Evolutionary conservation across 306 rosid genomes (phyloP).

Genomic region (Delonix regia): DNA sequence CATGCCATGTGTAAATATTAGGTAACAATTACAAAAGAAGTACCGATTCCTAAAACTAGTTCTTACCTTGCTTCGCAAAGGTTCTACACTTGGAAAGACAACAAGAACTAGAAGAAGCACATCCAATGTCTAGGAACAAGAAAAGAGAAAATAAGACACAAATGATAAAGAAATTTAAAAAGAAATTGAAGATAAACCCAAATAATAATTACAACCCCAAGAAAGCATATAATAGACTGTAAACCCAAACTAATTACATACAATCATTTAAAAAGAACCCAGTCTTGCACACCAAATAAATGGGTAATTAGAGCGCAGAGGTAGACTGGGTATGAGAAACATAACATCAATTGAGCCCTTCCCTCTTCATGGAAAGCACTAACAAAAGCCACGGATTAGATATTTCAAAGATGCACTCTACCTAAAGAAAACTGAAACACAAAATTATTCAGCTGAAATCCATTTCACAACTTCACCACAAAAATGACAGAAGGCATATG

Average conservation of each 20-base stretch:
- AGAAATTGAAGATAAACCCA: slow-evolving; percentile 19
- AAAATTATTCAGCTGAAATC: not conserved
- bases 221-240: not conserved
- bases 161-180: not conserved
- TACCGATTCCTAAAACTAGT: slow-evolving; percentile 17
- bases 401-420: slow-evolving; percentile 17
- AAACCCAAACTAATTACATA: not conserved
- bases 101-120: slow-evolving; percentile 89
- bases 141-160: slow-evolving; percentile 24
- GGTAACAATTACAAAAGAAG: slow-evolving; percentile 25
- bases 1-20: slow-evolving; percentile 36
- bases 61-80: slow-evolving; percentile 52
- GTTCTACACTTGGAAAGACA: slow-evolving; percentile 80
- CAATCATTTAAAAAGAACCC: not conserved
- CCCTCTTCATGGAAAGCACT: not conserved
- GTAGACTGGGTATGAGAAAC: not conserved
- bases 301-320: not conserved
- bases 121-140: slow-evolving; percentile 71
- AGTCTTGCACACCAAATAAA: not conserved
- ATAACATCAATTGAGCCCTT: not conserved
- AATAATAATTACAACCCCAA: not conserved
- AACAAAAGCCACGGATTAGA: not conserved
- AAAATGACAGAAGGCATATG: slow-evolving; percentile 19
- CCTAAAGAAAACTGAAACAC: not conserved
- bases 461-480: slow-evolving; percentile 6